A percentile compares a stretch with the other conserved stretches of the same genome.
phyloP scores from a whole-genome alignment of 768 basidiomycete species.

The Suillus alpinus region DNA sequence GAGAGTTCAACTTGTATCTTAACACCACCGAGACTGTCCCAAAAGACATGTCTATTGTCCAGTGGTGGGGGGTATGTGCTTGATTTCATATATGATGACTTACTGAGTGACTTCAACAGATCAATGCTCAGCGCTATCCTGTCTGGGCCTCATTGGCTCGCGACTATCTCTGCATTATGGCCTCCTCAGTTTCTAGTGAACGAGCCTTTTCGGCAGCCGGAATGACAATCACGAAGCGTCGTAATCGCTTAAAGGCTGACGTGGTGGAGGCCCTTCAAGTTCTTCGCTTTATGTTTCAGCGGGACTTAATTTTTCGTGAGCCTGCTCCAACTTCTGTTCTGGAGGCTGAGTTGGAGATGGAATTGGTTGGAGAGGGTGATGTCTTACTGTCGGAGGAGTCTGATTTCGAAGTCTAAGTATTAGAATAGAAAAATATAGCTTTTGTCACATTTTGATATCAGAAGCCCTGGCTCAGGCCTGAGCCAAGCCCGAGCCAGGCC shows the following conservation, averaged over 20 bases:
- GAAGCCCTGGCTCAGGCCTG: not conserved
- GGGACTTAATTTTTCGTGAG: slow-evolving; percentile 22
- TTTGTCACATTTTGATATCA: not conserved
- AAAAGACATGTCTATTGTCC: slow-evolving; percentile 17
- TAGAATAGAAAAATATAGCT: not conserved
- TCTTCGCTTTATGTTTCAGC: slow-evolving; percentile 24
- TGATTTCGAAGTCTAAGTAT: too few species aligned
- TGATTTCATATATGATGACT: not conserved
- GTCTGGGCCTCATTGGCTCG: slow-evolving; percentile 34
- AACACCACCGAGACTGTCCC: slow-evolving; percentile 34
- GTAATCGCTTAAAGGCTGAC: slow-evolving; percentile 32
- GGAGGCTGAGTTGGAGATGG: not conserved
- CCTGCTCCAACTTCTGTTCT: not conserved
- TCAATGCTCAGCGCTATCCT: slow-evolving; percentile 7
- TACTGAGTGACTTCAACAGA: slow-evolving; percentile 20
- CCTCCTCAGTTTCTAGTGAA: slow-evolving; percentile 36
- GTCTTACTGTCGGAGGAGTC: too few species aligned
- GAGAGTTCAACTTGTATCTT: slow-evolving; percentile 21
- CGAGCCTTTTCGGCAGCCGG: slow-evolving; percentile 38
- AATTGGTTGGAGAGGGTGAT: too few species aligned
- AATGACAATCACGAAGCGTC: slow-evolving; percentile 36
- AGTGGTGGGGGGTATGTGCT: slow-evolving; percentile 36
- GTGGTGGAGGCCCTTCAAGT: slow-evolving; percentile 33
- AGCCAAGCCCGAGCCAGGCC: not conserved
- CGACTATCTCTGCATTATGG: slow-evolving; percentile 40